Base-by-base conservation (phyloP, 345 rosid genomes). In the Gossypium rotundifolium region DNA sequence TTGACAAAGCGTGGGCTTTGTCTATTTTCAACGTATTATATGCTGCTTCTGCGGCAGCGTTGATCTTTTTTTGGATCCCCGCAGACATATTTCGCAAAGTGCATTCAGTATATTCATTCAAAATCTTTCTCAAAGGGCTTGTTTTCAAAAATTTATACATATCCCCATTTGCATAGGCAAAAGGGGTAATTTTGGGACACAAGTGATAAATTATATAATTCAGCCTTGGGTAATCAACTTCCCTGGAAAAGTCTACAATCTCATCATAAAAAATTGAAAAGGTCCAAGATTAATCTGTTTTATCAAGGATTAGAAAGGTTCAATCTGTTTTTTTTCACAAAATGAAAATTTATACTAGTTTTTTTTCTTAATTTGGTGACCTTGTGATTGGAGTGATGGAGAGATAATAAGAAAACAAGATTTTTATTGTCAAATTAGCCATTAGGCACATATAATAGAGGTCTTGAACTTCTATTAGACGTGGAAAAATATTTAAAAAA, bases 1-100 rank as follows among this genome's bases (percentile, higher is more conserved):
- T 54, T 14, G 68, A 45, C 82, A 14, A 70, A 69, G 85, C 52
- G 12, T 9, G 44, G 3, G 67, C 71, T 78, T 66, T 78, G 83
- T 80, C 87, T 12, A 33, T 79, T 77, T 17, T 42, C 18, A 17
- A 53, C 0, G 77, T 20, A 40, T 58, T 74, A 33, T 10, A 20
- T 74, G 63, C 29, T 53, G 68, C 70, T 75, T 44, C 55, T 10
- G 57, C 77, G 61, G 81, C 70, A 66, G 54, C 14, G 11, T n/a
- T 9, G 16, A 23, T 64, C 23, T 0, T 60, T 60, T 60, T 5
- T 60, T 16, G 40, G 40, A 23, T 38, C 9, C 9, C 38, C 9
- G 8, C 38, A 59, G 63, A 59, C 38, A 59, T 59, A 14, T 23
- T 11, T 59, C 16, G 4, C 14, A 13, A 25, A 25, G n/a, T 33